A percentile compares a stretch with the other conserved stretches of the same genome.
phyloP scores from a whole-genome alignment of 345 rosid genomes.

The Sonneratia caseolaris region DNA sequence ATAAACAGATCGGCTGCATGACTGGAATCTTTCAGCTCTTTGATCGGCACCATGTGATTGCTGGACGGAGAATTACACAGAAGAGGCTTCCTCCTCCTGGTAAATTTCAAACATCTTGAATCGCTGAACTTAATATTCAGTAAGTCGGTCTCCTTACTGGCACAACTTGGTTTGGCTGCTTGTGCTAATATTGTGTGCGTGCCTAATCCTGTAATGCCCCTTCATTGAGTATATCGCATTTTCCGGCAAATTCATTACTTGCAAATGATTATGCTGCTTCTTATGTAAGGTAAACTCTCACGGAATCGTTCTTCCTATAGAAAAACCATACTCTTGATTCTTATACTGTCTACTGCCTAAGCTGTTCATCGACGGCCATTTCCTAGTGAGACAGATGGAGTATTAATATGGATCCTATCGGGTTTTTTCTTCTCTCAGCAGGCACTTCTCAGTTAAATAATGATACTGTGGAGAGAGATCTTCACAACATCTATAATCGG shows the following conservation, averaged over 20 bases:
- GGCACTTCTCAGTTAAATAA: slow-evolving; percentile 40
- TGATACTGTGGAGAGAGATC: slow-evolving; percentile 27
- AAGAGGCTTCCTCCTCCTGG: slow-evolving; percentile 66
- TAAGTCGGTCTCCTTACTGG: background rate
- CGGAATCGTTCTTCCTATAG: background rate
- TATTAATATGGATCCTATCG: slow-evolving; percentile 4
- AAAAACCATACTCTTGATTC: no score
- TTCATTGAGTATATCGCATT: background rate
- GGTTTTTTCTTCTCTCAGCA: slow-evolving; percentile 21
- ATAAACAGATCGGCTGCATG: slow-evolving; percentile 97
- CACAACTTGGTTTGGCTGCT: background rate
- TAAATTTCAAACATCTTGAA: slow-evolving; percentile 1
- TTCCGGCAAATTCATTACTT: background rate
- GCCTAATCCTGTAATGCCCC: background rate
- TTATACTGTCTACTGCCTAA: no score
- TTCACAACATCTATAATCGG: slow-evolving; percentile 26
- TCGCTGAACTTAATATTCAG: background rate
- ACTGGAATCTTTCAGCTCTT: slow-evolving; percentile 82
- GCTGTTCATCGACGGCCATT: no score
- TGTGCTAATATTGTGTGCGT: background rate
- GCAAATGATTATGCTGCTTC: background rate
- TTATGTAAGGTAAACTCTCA: background rate
- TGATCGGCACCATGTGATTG: slow-evolving; percentile 56
- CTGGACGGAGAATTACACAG: slow-evolving; percentile 37
- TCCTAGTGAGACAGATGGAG: background rate